phyloP scores from a whole-genome alignment of 192 early-diverging fungal species.

The Coemansia pectinata region DNA sequence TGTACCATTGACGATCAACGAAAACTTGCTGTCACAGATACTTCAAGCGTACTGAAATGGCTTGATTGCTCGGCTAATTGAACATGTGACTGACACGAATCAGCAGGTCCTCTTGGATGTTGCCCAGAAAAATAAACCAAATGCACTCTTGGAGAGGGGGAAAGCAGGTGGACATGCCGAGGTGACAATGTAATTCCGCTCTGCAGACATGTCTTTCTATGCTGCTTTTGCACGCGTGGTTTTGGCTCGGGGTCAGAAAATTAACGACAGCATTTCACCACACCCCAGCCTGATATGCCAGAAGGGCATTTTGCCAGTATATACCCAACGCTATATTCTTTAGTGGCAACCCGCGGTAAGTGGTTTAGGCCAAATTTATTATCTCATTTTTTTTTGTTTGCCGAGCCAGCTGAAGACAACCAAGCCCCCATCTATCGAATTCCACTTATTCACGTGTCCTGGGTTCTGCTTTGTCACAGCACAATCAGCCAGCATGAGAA shows the following conservation, averaged over 20 bases:
- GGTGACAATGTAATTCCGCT: not conserved
- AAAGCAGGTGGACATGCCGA: not conserved
- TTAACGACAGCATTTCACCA: not conserved
- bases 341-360: not conserved
- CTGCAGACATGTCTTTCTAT: slow-evolving; percentile 4
- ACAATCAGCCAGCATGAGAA: slow-evolving; percentile 4
- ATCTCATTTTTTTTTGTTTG: not conserved
- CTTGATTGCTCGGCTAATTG: not conserved
- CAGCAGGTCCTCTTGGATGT: not conserved
- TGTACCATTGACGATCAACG: not conserved
- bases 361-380: not conserved
- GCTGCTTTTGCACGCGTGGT: not conserved
- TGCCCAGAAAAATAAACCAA: not conserved
- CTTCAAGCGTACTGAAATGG: not conserved
- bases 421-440: not conserved
- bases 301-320: not conserved
- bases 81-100: not conserved
- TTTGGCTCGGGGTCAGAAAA: slow-evolving; percentile 1
- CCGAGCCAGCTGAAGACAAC: not conserved
- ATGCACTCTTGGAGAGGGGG: not conserved
- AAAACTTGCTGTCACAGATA: not conserved
- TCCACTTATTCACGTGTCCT: slow-evolving; percentile 1
- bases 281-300: not conserved
- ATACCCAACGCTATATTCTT: not conserved
- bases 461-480: not conserved